phyloP scores from a whole-genome alignment of 306 rosid genomes.

The Macrotyloma uniflorum region DNA sequence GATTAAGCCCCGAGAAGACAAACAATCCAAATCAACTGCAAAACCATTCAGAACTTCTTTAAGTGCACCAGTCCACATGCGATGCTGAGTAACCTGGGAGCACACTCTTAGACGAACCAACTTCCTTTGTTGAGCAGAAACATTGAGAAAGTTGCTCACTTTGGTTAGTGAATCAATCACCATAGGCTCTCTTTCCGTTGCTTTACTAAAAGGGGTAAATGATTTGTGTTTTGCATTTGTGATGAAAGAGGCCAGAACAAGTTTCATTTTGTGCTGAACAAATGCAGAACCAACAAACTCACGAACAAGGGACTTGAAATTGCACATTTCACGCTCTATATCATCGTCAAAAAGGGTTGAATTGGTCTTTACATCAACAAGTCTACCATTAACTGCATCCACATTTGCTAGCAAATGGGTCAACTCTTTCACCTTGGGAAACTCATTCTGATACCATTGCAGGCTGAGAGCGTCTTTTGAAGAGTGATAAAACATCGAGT shows the following conservation, averaged over 20 bases:
- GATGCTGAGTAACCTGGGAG: conserved; percentile 78
- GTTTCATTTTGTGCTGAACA: conserved; percentile 52
- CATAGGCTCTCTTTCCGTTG: conserved; percentile 68
- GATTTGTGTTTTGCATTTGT: conserved; percentile 33
- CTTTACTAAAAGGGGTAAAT: conserved; percentile 53
- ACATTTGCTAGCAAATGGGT: conserved; percentile 54
- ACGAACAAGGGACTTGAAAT: conserved; percentile 71
- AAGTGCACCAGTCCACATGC: conserved; percentile 67
- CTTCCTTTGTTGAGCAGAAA: conserved; percentile 87
- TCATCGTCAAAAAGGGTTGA: conserved; percentile 54
- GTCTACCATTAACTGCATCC: conserved; percentile 65
- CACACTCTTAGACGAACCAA: conserved; percentile 57
- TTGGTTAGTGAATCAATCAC: conserved; percentile 64
- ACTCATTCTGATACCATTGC: conserved; percentile 59
- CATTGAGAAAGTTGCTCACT: conserved; percentile 62
- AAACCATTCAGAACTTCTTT: conserved; percentile 60
- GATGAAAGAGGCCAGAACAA: conserved; percentile 32
- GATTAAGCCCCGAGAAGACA: conserved; percentile 41
- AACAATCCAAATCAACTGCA: conserved; percentile 62
- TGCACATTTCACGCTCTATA: conserved; percentile 52
- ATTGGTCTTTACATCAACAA: conserved; percentile 57
- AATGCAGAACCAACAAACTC: conserved; percentile 64
- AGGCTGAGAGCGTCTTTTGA: conserved; percentile 45
- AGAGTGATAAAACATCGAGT: conserved; percentile 53
- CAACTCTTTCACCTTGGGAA: conserved; percentile 52